Evolutionary conservation across 2,329 filamentous ascomycete genomes (phyloP).

Genomic region (Ascosphaera apis): DNA sequence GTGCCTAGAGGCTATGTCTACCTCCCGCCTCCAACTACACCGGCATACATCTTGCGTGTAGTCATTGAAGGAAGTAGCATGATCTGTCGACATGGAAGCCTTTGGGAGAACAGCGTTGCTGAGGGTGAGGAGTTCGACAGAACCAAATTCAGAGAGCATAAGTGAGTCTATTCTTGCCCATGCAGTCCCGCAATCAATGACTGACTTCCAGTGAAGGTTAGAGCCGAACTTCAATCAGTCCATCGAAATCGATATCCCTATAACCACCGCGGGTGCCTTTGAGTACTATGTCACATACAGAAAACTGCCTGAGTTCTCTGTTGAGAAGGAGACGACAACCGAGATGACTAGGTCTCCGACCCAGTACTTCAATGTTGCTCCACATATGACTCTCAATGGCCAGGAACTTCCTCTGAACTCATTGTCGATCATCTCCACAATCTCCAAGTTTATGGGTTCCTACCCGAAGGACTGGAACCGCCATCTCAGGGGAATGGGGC

Average conservation of each 20-base stretch:
- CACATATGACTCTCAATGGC: conserved; percentile 51
- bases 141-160: conserved; percentile 64
- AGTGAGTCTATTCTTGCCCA: conserved; percentile 32
- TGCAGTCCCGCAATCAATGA: conserved; percentile 2
- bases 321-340: conserved; percentile 19
- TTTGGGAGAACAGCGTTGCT: conserved; percentile 90
- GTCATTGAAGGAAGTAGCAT: conserved; percentile 86
- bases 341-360: conserved; percentile 39
- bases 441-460: conserved; percentile 95
- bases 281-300: conserved; percentile 87
- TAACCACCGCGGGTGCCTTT: conserved; percentile 66
- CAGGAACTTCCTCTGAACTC: conserved; percentile 60
- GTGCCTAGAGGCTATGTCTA: conserved; percentile 82
- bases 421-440: conserved; percentile 73
- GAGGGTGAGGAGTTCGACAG: conserved; percentile 54
- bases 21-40: conserved; percentile 54
- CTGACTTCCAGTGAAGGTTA: conserved; percentile 31
- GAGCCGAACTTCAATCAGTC: conserved; percentile 80
- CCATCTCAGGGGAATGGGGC: conserved; percentile 68
- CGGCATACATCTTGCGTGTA: conserved; percentile 57
- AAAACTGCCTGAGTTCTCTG: conserved; percentile 55
- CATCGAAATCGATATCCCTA: conserved; percentile 71
- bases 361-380: conserved; percentile 89
- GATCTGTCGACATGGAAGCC: conserved; percentile 77
- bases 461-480: conserved; percentile 79